Evolutionary conservation across 1,139 yeast species (phyloP).

Genomic region (Taphrina wiesneri): DNA sequence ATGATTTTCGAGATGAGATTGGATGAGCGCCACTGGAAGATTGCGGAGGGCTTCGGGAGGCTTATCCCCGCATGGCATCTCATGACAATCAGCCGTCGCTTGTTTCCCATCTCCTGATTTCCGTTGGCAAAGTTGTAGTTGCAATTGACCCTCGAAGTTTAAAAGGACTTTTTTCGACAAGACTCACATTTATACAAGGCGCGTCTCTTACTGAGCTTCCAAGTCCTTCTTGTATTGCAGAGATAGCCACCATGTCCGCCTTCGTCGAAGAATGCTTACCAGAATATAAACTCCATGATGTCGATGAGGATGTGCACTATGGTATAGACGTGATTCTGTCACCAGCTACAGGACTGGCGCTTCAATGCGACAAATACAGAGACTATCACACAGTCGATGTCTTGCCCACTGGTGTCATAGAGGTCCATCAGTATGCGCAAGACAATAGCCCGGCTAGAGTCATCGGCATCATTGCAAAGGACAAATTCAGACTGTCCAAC

Average conservation of each 20-base stretch:
- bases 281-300: not conserved
- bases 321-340: slow-evolving; percentile 1
- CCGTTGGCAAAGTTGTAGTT: too few relatives aligned
- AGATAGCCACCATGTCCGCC: not conserved
- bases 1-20: too few relatives aligned
- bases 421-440: not conserved
- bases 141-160: too few relatives aligned
- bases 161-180: not conserved
- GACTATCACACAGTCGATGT: slow-evolving; percentile 4
- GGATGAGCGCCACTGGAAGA: too few relatives aligned
- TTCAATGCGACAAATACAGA: not conserved
- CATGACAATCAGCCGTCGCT: too few relatives aligned
- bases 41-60: too few relatives aligned
- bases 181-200: not conserved
- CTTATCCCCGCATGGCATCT: too few relatives aligned
- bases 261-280: not conserved
- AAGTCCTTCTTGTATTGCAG: not conserved
- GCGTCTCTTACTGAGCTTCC: not conserved
- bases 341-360: not conserved
- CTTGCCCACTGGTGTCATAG: not conserved
- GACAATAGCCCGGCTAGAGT: not conserved
- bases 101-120: too few relatives aligned
- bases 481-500: not conserved
- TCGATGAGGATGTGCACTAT: not conserved
- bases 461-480: not conserved